Conservation (phyloP, 2,329 filamentous ascomycete species). For the Acrocalymma vagum region DNA sequence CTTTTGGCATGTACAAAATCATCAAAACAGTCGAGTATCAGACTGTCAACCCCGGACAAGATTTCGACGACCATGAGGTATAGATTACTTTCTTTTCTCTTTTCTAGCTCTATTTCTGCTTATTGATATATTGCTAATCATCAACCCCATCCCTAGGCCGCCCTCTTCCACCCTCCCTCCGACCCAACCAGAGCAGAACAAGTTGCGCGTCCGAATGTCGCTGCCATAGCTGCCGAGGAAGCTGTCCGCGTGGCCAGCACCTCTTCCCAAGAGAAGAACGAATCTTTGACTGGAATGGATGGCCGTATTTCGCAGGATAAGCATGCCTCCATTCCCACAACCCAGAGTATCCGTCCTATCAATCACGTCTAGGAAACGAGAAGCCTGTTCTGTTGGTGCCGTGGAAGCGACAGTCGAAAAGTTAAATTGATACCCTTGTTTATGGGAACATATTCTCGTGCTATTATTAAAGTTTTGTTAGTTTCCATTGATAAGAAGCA, state of each 20-base stretch:
- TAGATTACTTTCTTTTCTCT: background rate
- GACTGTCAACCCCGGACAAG: conserved; percentile 52
- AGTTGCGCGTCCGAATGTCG: conserved; percentile 41
- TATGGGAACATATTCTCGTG: no score
- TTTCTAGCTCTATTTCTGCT: conserved; percentile 1
- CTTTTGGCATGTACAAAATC: conserved; percentile 49
- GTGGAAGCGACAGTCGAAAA: no score
- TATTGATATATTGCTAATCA: conserved; percentile 2
- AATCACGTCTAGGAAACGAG: no score
- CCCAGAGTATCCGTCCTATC: no score
- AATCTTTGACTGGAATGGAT: conserved; percentile 17
- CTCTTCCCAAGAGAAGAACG: no score
- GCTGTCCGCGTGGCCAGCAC: conserved; percentile 24
- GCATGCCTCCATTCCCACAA: no score
- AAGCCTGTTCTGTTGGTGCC: no score
- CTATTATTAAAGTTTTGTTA: no score
- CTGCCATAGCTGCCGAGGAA: conserved; percentile 33
- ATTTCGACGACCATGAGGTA: conserved; percentile 48
- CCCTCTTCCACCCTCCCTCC: conserved; percentile 37
- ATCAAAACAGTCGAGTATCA: conserved; percentile 52
- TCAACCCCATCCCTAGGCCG: conserved; percentile 24
- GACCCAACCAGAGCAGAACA: conserved; percentile 32
- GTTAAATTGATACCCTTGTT: no score
- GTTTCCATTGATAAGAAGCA: no score
- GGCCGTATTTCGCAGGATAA: conserved; percentile 14